A percentile compares a stretch with the other conserved stretches of the same genome.
Conservation (phyloP, 257 asterid genomes). For the Plantago major region DNA sequence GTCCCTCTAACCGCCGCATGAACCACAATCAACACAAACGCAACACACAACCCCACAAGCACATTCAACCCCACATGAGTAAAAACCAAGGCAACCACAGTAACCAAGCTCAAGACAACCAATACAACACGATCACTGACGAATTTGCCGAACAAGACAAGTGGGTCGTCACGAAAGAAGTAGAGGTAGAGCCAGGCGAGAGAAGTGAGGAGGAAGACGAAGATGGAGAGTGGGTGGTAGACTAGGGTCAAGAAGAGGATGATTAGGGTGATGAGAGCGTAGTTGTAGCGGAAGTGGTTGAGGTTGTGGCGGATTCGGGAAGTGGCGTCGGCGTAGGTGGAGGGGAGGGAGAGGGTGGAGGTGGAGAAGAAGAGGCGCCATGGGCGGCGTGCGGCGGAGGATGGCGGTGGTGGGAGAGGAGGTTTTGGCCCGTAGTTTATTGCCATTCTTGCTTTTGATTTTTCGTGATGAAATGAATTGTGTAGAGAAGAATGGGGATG, state of each 20-base stretch:
- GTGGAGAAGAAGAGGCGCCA: slow-evolving; percentile 56
- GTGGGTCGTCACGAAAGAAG: slow-evolving; percentile 61
- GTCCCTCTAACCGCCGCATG: slow-evolving; percentile 61
- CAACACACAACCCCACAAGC: slow-evolving; percentile 60
- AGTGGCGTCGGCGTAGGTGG: slow-evolving; percentile 51
- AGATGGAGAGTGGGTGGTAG: slow-evolving; percentile 78
- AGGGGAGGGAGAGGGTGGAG: slow-evolving; percentile 53
- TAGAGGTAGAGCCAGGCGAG: slow-evolving; percentile 54
- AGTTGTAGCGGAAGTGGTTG: slow-evolving; percentile 74
- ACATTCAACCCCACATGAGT: slow-evolving; percentile 65
- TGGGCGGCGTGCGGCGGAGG: slow-evolving; percentile 51
- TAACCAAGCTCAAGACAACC: slow-evolving; percentile 47
- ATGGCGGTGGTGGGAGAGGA: neutral
- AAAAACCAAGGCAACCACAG: slow-evolving; percentile 59
- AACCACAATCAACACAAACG: slow-evolving; percentile 41
- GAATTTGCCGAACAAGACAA: slow-evolving; percentile 33
- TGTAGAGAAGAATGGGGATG: too few relatives aligned
- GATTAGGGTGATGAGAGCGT: slow-evolving; percentile 50
- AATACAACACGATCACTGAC: slow-evolving; percentile 60
- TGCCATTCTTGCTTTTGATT: neutral
- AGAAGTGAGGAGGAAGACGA: slow-evolving; percentile 50
- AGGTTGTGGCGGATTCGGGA: slow-evolving; percentile 61
- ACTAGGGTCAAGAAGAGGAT: slow-evolving; percentile 74
- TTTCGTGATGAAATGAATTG: neutral
- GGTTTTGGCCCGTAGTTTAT: too few relatives aligned